A percentile compares a stretch with the other conserved stretches of the same genome.
These are phyloP conservation scores for Podila clonocystis DNA, from an alignment of 192 early-diverging fungal species.

Conservation along the genomic window DNA sequence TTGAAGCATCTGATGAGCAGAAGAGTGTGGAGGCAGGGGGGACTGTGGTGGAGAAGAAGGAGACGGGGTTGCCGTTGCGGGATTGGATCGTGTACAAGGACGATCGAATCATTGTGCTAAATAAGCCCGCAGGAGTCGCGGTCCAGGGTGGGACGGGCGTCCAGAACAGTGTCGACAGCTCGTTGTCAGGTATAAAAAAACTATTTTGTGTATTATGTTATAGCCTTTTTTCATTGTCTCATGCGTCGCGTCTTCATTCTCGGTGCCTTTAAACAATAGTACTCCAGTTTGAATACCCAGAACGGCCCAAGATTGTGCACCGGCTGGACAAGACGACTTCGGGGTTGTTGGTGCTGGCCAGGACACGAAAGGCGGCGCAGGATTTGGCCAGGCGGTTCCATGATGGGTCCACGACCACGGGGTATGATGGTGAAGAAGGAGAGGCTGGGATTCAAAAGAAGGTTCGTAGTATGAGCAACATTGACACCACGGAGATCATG, in stretches of 20 bases:
- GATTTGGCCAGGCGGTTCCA: slow-evolving; percentile 24
- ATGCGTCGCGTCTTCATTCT: no score
- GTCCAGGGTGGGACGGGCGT: slow-evolving; percentile 32
- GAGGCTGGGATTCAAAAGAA: slow-evolving; percentile 15
- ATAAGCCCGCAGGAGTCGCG: slow-evolving; percentile 27
- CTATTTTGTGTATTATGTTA: neutral
- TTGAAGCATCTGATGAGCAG: no score
- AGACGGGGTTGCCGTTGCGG: slow-evolving; percentile 7
- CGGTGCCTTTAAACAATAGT: no score
- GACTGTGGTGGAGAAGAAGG: no score
- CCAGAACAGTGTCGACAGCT: slow-evolving; percentile 5
- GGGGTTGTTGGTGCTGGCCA: slow-evolving; percentile 27
- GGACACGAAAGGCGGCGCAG: slow-evolving; percentile 37
- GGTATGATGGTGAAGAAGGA: no score
- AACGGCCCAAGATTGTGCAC: slow-evolving; percentile 30
- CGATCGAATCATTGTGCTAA: slow-evolving; percentile 13
- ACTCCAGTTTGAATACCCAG: slow-evolving; percentile 11
- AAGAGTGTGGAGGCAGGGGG: no score
- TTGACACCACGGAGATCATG: no score
- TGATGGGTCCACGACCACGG: slow-evolving; percentile 1
- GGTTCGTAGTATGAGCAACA: neutral
- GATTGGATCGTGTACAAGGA: slow-evolving; percentile 36
- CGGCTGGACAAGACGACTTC: slow-evolving; percentile 28
- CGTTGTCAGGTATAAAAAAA: slow-evolving; percentile 14
- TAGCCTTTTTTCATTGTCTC: no score